Evolutionary conservation across 768 basidiomycete genomes (phyloP), one percentile per base, ranked within the genome.

Genomic region (Tulasnella sp.): DNA sequence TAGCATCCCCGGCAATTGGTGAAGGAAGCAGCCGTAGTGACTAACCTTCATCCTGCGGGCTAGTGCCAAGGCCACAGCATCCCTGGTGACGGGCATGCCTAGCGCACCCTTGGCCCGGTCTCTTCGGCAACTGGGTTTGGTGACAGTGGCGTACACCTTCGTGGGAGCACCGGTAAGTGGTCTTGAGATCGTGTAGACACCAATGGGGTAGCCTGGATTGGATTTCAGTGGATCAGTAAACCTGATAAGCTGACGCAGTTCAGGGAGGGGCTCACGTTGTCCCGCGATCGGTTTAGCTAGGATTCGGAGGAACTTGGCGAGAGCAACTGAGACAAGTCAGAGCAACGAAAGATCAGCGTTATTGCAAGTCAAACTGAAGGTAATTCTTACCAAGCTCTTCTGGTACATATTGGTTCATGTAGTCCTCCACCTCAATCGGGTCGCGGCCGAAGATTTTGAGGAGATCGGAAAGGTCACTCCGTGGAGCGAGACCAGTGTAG

Each of bases 391-490:
- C 76, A 26, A 71, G 55, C 26, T 61, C 39, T 71, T 77, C 76
- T 20, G 76, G 61, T 5, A 77, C 76, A 70, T 40, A 70, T n/a
- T 71, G 32, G n/a, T n/a, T 37, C 76, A 77, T 29, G 67, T 70
- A 77, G 23, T 77, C 76, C 37, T 77, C 76, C 10, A 77, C 76
- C 26, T 77, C 76, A 4, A 70, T 70, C 39, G 76, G 76, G 40
- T 77, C 76, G 13, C 76, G 57, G 35, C 76, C 76, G 76, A 77
- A 77, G n/a, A 67, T 32, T 77, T 61, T 77, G 26, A 77, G 40
- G 37, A 77, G 40, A 23, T 37, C 76, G n/a, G 57, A 32, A 0
- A 77, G 76, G 61, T 77, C 76, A 37, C 69, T 67, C 61, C 48
- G 35, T 37, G 35, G 39, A 3, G 76, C 69, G n/a, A 67, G 32